Evolutionary conservation across 164 flowering plant genomes (phyloP).

Genomic region (Liriodendron chinense): DNA sequence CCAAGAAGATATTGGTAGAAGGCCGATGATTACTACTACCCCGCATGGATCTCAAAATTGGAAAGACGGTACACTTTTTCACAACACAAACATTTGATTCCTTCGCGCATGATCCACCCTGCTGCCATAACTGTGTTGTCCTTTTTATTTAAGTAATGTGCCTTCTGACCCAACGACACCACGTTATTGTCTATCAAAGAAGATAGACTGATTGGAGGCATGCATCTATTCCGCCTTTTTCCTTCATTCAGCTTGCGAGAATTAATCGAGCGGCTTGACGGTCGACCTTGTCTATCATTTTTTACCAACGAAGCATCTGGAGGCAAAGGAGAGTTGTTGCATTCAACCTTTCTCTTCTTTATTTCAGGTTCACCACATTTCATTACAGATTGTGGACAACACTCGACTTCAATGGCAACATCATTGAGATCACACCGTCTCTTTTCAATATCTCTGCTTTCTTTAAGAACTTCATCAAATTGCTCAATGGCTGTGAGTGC

Average conservation of each 20-base stretch:
- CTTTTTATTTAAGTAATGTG: slow-evolving; percentile 26
- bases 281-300: too few species aligned
- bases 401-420: background rate
- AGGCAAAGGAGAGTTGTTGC: too few species aligned
- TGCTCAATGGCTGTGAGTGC: too few species aligned
- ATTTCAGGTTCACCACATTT: background rate
- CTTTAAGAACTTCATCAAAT: too few species aligned
- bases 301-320: too few species aligned
- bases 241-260: too few species aligned
- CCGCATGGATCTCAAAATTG: slow-evolving; percentile 70
- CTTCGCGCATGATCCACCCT: slow-evolving; percentile 64
- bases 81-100: slow-evolving; percentile 84
- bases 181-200: slow-evolving; percentile 74
- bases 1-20: slow-evolving; percentile 58
- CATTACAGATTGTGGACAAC: background rate
- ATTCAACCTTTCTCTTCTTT: background rate
- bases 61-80: slow-evolving; percentile 36
- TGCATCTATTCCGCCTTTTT: too few species aligned
- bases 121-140: slow-evolving; percentile 23
- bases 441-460: too few species aligned
- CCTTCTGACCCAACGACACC: slow-evolving; percentile 50
- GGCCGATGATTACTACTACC: slow-evolving; percentile 40
- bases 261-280: too few species aligned
- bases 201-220: slow-evolving; percentile 52
- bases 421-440: background rate